phyloP scores from a whole-genome alignment of 805 yeast genomes.

The Candida khao-thaluensis region DNA sequence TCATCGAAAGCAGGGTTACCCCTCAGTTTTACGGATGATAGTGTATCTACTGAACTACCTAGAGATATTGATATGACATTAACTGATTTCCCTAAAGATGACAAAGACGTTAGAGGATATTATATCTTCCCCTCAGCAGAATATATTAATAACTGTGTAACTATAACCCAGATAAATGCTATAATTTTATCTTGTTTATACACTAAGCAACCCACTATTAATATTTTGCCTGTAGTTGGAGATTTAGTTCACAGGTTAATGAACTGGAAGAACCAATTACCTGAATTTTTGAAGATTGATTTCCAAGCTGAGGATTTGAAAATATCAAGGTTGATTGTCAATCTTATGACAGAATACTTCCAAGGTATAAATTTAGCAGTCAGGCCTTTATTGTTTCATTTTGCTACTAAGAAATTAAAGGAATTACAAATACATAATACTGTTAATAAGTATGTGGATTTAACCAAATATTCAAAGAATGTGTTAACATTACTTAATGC shows the following conservation, averaged over 20 bases:
- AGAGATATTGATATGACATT: slow-evolving; percentile 63
- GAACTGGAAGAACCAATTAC: slow-evolving; percentile 66
- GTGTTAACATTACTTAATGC: slow-evolving; percentile 70
- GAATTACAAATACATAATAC: slow-evolving; percentile 39
- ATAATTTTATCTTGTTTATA: slow-evolving; percentile 66
- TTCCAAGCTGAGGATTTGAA: slow-evolving; percentile 52
- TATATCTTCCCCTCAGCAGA: slow-evolving; percentile 80
- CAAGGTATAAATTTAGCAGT: slow-evolving; percentile 81
- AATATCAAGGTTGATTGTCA: slow-evolving; percentile 65
- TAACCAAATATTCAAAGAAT: slow-evolving; percentile 65
- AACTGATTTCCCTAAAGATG: slow-evolving; percentile 34
- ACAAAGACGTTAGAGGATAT: slow-evolving; percentile 56
- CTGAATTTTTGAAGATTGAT: slow-evolving; percentile 64
- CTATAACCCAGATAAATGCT: slow-evolving; percentile 76
- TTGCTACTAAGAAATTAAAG: slow-evolving; percentile 65
- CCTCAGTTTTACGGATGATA: slow-evolving; percentile 73
- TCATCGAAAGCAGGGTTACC: slow-evolving; percentile 84
- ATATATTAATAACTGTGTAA: slow-evolving; percentile 71
- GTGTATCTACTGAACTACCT: slow-evolving; percentile 76
- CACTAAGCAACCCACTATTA: slow-evolving; percentile 73
- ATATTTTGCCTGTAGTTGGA: slow-evolving; percentile 70
- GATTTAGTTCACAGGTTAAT: slow-evolving; percentile 65
- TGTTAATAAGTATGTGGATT: slow-evolving; percentile 55
- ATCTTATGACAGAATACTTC: slow-evolving; percentile 78
- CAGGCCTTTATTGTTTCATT: slow-evolving; percentile 72